These are phyloP conservation scores for Bipolaris bicolor DNA, from an alignment of 2,329 filamentous ascomycete species.

Conservation along the genomic window DNA sequence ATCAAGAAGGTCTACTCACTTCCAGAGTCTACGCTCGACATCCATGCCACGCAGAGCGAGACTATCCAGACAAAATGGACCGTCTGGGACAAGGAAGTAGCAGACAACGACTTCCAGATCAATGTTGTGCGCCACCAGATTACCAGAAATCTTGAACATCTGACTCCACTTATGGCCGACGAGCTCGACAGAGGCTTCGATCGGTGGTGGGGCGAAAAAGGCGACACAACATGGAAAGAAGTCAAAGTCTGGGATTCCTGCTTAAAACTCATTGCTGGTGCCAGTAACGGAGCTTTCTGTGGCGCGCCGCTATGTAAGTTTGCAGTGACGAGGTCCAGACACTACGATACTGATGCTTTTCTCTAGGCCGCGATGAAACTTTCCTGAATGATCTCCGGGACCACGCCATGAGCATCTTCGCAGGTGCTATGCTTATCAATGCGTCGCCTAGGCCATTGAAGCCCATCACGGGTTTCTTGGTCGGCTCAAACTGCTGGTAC, in stretches of 20 bases:
- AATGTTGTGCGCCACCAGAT: constrained; percentile 27
- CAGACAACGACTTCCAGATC: constrained; percentile 22
- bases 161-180: constrained; percentile 23
- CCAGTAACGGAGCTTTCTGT: constrained; percentile 24
- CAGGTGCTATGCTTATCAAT: constrained; percentile 23
- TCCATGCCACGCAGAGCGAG: constrained; percentile 21
- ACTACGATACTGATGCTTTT: background rate
- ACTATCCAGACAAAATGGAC: constrained; percentile 26
- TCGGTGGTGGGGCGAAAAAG: constrained; percentile 16
- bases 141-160: constrained; percentile 19
- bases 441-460: constrained; percentile 19
- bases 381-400: constrained; percentile 20
- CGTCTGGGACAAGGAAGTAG: constrained; percentile 21
- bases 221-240: constrained; percentile 20
- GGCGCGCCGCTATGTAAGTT: constrained; percentile 23
- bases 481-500: constrained; percentile 19
- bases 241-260: constrained; percentile 23
- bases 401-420: constrained; percentile 23
- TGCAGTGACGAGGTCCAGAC: background rate
- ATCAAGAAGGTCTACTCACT: constrained; percentile 23
- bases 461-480: constrained; percentile 16
- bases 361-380: constrained; percentile 17
- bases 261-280: constrained; percentile 20
- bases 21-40: constrained; percentile 19
- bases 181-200: constrained; percentile 21